These are phyloP conservation scores for Intubia oerlemansii DNA, from an alignment of 2,329 filamentous ascomycete genomes.

Conservation along the genomic window DNA sequence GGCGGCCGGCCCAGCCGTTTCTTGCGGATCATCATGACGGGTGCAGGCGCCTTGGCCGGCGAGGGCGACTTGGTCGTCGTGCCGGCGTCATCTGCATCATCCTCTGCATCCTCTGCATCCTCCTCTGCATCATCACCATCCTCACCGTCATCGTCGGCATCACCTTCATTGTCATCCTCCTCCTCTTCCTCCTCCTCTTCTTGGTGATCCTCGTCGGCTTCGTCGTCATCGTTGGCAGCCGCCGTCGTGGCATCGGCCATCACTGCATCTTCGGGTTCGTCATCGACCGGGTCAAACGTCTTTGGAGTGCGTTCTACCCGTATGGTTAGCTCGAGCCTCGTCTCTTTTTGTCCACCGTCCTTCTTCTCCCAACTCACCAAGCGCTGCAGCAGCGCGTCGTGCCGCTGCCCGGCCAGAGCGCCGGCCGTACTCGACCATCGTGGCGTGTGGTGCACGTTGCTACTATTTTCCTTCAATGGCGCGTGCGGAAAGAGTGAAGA, in stretches of 20 bases:
- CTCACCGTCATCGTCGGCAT: constrained; percentile 27
- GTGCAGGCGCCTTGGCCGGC: constrained; percentile 23
- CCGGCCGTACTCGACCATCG: constrained; percentile 12
- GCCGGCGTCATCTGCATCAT: constrained; percentile 18
- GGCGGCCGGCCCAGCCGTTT: constrained; percentile 70
- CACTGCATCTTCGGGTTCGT: constrained; percentile 15
- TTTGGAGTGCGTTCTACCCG: constrained; percentile 28
- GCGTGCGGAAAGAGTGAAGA: too few relatives aligned
- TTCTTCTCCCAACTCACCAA: constrained; percentile 14
- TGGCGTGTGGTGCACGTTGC: not conserved
- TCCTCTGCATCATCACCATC: constrained; percentile 28
- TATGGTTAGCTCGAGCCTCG: not conserved
- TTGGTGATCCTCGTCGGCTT: constrained; percentile 17
- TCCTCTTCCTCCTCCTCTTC: constrained; percentile 18
- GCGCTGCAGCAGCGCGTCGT: constrained; percentile 20
- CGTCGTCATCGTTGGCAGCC: constrained; percentile 17
- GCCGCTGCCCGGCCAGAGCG: constrained; percentile 22
- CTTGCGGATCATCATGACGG: constrained; percentile 44
- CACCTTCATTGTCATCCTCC: constrained; percentile 15
- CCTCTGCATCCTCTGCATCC: constrained; percentile 17
- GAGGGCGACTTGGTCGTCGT: constrained; percentile 22
- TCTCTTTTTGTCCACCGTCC: not conserved
- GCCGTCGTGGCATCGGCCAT: constrained; percentile 18
- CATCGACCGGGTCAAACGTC: constrained; percentile 20
- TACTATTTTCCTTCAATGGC: too few relatives aligned